Conservation (phyloP, 495 filamentous ascomycete species). For the Peziza echinospora region DNA sequence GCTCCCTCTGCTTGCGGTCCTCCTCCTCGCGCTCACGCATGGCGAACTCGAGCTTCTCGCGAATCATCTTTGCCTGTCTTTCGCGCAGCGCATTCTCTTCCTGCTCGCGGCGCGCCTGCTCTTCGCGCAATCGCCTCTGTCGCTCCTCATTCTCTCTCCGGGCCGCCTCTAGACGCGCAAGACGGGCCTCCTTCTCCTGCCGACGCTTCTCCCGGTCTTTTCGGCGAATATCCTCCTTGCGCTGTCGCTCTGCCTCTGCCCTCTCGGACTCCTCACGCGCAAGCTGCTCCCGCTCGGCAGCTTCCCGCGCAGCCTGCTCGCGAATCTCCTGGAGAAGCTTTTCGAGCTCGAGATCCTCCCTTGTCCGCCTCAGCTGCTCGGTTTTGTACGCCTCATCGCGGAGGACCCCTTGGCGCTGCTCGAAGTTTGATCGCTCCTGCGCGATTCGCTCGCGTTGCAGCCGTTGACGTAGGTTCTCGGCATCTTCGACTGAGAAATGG, state of each 20-base stretch:
- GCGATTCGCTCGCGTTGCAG: conserved; percentile 3
- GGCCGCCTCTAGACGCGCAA: conserved; percentile 2
- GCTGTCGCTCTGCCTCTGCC: conserved; percentile 14
- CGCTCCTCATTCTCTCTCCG: conserved; percentile 3
- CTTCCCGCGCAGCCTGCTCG: neutral
- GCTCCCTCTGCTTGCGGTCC: conserved; percentile 26
- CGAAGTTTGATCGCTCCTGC: neutral
- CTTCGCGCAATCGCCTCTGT: conserved; percentile 7
- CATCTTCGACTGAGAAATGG: no score
- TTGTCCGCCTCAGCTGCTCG: neutral
- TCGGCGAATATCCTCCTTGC: conserved; percentile 19
- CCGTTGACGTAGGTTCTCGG: neutral
- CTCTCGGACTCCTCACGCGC: conserved; percentile 16
- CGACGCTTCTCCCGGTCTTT: conserved; percentile 20
- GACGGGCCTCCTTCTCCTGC: conserved; percentile 5
- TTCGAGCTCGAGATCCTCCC: neutral
- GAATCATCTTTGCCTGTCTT: neutral
- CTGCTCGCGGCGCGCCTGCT: conserved; percentile 4
- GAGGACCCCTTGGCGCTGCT: neutral
- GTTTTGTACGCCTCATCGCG: neutral
- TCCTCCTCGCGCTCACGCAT: conserved; percentile 8
- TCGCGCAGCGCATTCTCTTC: neutral
- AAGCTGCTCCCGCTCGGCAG: neutral
- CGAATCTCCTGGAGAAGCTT: neutral
- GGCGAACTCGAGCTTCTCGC: neutral